phyloP scores from a whole-genome alignment of 2,329 filamentous ascomycete species.

The Spiromastix sp. region DNA sequence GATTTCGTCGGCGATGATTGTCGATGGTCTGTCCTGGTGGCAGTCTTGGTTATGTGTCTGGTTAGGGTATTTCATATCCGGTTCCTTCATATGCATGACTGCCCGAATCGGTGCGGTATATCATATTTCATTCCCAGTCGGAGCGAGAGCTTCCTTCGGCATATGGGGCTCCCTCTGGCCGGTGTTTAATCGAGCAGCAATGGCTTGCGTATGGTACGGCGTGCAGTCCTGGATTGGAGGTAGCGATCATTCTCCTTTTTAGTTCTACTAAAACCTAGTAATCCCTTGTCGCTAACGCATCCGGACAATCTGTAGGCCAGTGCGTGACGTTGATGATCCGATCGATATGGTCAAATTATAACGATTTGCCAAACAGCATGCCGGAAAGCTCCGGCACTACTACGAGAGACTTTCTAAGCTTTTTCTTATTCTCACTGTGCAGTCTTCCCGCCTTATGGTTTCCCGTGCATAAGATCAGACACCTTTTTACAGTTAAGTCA shows the following conservation, averaged over 20 bases:
- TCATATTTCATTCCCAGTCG: constrained; percentile 82
- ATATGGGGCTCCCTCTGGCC: constrained; percentile 87
- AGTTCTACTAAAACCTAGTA: too few relatives aligned
- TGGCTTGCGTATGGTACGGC: constrained; percentile 81
- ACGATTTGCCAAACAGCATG: constrained; percentile 58
- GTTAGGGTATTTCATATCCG: constrained; percentile 72
- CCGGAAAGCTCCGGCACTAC: constrained; percentile 55
- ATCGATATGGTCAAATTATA: constrained; percentile 60
- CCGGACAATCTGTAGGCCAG: constrained; percentile 41
- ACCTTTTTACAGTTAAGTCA: constrained; percentile 85
- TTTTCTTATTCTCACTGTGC: constrained; percentile 76
- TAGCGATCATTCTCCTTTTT: constrained; percentile 10
- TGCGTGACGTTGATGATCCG: constrained; percentile 86
- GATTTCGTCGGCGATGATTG: constrained; percentile 77
- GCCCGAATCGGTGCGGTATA: constrained; percentile 79
- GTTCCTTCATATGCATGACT: constrained; percentile 62
- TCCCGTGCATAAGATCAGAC: constrained; percentile 76
- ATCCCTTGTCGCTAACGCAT: too few relatives aligned
- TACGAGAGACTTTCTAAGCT: constrained; percentile 66
- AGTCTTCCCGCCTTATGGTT: constrained; percentile 82
- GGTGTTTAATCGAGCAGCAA: constrained; percentile 76
- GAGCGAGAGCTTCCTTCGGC: constrained; percentile 67
- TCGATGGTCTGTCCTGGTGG: constrained; percentile 76
- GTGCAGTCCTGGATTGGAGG: constrained; percentile 77
- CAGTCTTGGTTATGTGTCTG: constrained; percentile 84